phyloP scores from a whole-genome alignment of 2,329 filamentous ascomycete genomes.

The Colletotrichum shisoi region DNA sequence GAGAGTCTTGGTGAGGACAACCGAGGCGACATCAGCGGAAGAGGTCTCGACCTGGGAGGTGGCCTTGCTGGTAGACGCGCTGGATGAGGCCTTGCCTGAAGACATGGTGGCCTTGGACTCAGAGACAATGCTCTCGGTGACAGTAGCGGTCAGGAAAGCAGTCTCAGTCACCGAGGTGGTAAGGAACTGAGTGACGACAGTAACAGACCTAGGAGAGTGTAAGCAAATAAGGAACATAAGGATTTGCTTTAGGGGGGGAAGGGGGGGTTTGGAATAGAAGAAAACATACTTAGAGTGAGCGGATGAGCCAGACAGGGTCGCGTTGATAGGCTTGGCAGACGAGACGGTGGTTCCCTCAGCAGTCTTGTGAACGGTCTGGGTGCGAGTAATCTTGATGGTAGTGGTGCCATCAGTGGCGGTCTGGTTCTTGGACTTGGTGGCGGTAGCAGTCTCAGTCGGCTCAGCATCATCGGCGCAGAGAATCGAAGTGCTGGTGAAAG shows the following conservation, averaged over 20 bases:
- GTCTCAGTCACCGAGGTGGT: constrained; percentile 38
- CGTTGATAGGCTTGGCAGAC: constrained; percentile 26
- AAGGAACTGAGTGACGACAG: constrained; percentile 27
- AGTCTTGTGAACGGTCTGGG: constrained; percentile 28
- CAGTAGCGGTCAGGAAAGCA: constrained; percentile 24
- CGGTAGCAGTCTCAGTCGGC: neutral
- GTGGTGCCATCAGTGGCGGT: constrained; percentile 18
- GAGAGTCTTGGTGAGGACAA: constrained; percentile 35
- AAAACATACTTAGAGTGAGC: constrained; percentile 20
- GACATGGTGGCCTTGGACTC: constrained; percentile 6
- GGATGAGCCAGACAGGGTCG: constrained; percentile 15
- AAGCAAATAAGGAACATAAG: neutral
- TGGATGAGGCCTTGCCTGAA: neutral
- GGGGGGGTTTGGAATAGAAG: neutral
- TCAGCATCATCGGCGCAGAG: constrained; percentile 29
- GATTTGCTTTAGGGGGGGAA: no score
- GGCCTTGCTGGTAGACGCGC: constrained; percentile 5
- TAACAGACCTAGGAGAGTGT: constrained; percentile 9
- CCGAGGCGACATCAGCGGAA: constrained; percentile 17
- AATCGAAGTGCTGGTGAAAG: neutral
- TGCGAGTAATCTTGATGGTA: constrained; percentile 30
- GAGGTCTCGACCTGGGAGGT: constrained; percentile 17
- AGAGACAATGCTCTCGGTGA: neutral
- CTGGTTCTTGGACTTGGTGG: constrained; percentile 4
- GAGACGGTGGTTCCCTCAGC: constrained; percentile 28